phyloP scores from a whole-genome alignment of 2,329 filamentous ascomycete genomes.

The Coleophoma eucalyptorum region DNA sequence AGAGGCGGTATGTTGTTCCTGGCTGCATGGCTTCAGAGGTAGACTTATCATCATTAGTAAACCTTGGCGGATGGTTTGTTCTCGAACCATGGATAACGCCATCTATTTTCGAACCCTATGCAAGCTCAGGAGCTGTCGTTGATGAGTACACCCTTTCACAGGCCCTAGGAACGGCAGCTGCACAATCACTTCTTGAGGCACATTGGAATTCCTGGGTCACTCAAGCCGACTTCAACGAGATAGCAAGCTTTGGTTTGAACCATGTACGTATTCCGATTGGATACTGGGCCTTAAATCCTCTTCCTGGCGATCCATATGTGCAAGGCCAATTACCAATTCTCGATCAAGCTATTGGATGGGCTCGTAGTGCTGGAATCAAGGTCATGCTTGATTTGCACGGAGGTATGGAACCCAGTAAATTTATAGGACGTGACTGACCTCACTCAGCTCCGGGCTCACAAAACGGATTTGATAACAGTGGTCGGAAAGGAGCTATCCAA shows the following conservation, averaged over 20 bases:
- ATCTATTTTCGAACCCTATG: conserved; percentile 41
- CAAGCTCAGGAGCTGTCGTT: conserved; percentile 25
- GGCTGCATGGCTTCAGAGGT: background rate
- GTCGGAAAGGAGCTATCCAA: conserved; percentile 39
- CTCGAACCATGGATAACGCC: conserved; percentile 47
- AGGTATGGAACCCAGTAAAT: conserved; percentile 32
- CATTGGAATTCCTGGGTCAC: conserved; percentile 57
- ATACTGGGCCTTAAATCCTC: conserved; percentile 57
- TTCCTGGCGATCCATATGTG: conserved; percentile 55
- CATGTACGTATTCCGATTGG: conserved; percentile 63
- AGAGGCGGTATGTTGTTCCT: conserved; percentile 36
- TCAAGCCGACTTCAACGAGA: conserved; percentile 36
- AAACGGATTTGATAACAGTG: conserved; percentile 67
- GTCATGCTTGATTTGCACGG: conserved; percentile 68
- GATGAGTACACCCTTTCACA: conserved; percentile 32
- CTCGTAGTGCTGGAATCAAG: conserved; percentile 51
- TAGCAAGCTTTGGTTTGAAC: conserved; percentile 47
- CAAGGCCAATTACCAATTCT: conserved; percentile 56
- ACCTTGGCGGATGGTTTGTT: conserved; percentile 62
- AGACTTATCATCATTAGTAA: conserved; percentile 35
- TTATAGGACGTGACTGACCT: conserved; percentile 13
- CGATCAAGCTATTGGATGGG: conserved; percentile 55
- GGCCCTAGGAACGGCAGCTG: conserved; percentile 40
- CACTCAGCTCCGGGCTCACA: conserved; percentile 51
- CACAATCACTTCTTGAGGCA: conserved; percentile 38